Evolutionary conservation across 495 filamentous ascomycete genomes (phyloP).

Genomic region (Neurospora sp.): DNA sequence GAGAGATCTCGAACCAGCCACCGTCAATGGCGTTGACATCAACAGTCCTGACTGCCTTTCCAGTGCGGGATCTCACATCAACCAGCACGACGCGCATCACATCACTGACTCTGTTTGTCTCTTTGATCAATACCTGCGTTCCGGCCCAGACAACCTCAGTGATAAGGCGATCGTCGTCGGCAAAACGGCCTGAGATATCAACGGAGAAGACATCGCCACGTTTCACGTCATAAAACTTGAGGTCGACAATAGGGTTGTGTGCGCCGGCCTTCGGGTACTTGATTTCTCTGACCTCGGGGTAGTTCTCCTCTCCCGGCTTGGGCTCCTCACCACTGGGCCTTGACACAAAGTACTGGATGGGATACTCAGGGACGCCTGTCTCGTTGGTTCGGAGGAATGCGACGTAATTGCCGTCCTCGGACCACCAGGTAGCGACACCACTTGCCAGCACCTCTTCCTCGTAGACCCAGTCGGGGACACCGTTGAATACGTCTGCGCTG

Average conservation of each 20-base stretch:
- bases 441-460: constrained; percentile 87
- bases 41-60: constrained; percentile 64
- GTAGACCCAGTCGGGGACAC: constrained; percentile 98
- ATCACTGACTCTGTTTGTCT: constrained; percentile 93
- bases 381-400: constrained; percentile 93
- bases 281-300: constrained; percentile 83
- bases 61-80: constrained; percentile 65
- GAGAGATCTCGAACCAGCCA: constrained; percentile 93
- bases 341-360: constrained; percentile 86
- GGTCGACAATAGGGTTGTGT: constrained; percentile 78
- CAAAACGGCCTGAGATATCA: constrained; percentile 65
- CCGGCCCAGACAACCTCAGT: constrained; percentile 92
- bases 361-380: constrained; percentile 82
- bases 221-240: constrained; percentile 84
- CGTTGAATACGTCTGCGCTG: constrained; percentile 80
- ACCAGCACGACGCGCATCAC: constrained; percentile 75
- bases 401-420: constrained; percentile 72
- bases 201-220: constrained; percentile 72
- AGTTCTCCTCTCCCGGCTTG: constrained; percentile 65
- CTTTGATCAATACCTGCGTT: constrained; percentile 69
- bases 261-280: constrained; percentile 97
- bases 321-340: constrained; percentile 71
- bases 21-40: constrained; percentile 79
- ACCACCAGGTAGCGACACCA: constrained; percentile 90
- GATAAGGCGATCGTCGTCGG: constrained; percentile 74